Evolutionary conservation across 768 basidiomycete species (phyloP), one percentile per base, ranked within the genome.

Genomic region (Boletus fagicola): DNA sequence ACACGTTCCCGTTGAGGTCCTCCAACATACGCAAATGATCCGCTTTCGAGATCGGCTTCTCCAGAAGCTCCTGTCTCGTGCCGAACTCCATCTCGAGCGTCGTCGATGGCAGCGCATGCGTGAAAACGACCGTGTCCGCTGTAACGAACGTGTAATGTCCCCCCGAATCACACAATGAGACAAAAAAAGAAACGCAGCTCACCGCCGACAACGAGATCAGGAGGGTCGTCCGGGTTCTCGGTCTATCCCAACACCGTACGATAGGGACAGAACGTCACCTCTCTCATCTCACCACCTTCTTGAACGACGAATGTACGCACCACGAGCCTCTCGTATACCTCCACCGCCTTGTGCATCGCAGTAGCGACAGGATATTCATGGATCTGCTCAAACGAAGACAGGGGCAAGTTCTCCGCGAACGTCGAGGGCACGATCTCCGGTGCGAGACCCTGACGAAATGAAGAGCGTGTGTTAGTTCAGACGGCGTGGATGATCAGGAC

Each of bases 51-150:
- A 59, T 46, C 0, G 97, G 97, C 68, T 98, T 99, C 73, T 99
- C 97, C 1, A 98, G 76, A 8, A 98, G 77, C 50, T 93, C 90
- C 54, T 92, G 92, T 2, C 67, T 70, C 6, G 72, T 71, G 26
- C 76, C 70, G 1, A 72, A 72, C 51, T 81, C 79, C 66, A 69
- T 71, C 53, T 70, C 70, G 31, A 64, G 51, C 12, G 86, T 81
- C 2, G 83, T 81, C 43, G 82, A 74, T 1, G 88, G 84, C 50
- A 83, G 78, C 0, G 82, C 79, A 63, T 89, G 90, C 5, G 87
- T 88, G 42, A 99, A 76, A n/a, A 98, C 94, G 15, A 99, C 86
- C 0, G 97, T 98, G 70, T 99, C 97, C 61, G 96, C 97, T 94
- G 69, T 43, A 43, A 15, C 4, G 28, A 10, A 4, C 10, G 48